phyloP scores from a whole-genome alignment of 768 basidiomycete genomes.

The Tephrocybe sp. region DNA sequence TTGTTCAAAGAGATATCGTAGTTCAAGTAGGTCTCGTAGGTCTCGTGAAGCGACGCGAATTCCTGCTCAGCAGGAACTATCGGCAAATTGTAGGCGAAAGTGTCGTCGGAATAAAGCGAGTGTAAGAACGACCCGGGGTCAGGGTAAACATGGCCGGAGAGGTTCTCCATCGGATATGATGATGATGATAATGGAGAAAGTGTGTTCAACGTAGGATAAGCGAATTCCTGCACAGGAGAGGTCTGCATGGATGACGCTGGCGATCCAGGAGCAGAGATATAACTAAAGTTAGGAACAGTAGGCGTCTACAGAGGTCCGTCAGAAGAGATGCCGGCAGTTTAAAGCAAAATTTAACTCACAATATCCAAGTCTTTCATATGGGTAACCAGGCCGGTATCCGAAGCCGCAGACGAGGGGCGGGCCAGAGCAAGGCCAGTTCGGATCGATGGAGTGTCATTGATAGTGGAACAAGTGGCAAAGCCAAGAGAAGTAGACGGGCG shows the following conservation, averaged over 20 bases:
- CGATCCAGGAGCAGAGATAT: conserved; percentile 4
- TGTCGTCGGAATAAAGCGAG: conserved; percentile 12
- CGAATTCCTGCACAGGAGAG: conserved; percentile 2
- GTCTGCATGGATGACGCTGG: background rate
- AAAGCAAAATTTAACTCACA: conserved; percentile 21
- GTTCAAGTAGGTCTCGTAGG: conserved; percentile 6
- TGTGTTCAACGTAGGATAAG: conserved; percentile 9
- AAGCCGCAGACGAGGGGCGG: conserved; percentile 22
- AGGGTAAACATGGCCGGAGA: background rate
- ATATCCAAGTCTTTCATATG: conserved; percentile 25
- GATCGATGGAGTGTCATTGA: conserved; percentile 7
- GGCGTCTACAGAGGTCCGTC: conserved; percentile 22
- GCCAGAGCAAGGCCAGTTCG: conserved; percentile 13
- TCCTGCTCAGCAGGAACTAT: conserved; percentile 6
- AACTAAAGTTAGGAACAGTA: conserved; percentile 19
- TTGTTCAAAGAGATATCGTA: conserved; percentile 7
- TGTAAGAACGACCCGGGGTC: conserved; percentile 9
- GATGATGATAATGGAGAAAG: background rate
- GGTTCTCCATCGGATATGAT: background rate
- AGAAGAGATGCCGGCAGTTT: background rate
- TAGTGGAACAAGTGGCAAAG: conserved; percentile 14
- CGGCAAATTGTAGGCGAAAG: conserved; percentile 4
- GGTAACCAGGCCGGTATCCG: conserved; percentile 19
- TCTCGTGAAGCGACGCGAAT: conserved; percentile 1
- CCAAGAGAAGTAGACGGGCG: conserved; percentile 34